These are phyloP conservation scores for Amaranthus palmeri DNA, from an alignment of 148 eudicot genomes.

Conservation along the genomic window DNA sequence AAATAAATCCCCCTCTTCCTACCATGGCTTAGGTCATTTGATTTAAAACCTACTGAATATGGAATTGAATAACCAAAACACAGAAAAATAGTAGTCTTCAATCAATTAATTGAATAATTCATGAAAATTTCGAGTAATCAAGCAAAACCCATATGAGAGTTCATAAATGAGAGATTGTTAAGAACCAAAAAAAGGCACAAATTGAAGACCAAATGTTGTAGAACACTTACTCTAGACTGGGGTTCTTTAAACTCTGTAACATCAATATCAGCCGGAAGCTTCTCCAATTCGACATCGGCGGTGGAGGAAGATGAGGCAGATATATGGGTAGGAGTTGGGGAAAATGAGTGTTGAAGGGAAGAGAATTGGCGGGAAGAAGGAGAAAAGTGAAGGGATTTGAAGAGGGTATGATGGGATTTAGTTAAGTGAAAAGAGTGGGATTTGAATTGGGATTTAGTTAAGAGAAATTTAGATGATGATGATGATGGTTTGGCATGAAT, in stretches of 20 bases:
- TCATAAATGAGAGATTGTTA: neutral
- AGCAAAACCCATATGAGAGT: constrained; percentile 11
- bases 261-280: constrained; percentile 74
- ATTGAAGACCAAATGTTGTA: neutral
- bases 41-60: too few relatives aligned
- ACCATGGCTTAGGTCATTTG: too few relatives aligned
- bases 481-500: constrained; percentile 16
- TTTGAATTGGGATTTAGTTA: too few relatives aligned
- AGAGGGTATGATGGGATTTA: constrained; percentile 19
- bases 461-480: constrained; percentile 19
- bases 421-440: constrained; percentile 19
- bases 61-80: too few relatives aligned
- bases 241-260: constrained; percentile 59
- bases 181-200: neutral
- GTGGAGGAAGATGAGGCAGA: constrained; percentile 38
- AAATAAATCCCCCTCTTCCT: neutral
- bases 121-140: neutral
- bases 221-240: constrained; percentile 63
- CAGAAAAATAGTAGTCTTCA: too few relatives aligned
- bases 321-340: constrained; percentile 15
- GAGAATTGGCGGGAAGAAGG: constrained; percentile 47
- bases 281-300: constrained; percentile 33
- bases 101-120: too few relatives aligned
- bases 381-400: constrained; percentile 25
- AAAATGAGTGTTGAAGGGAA: constrained; percentile 21